Evolutionary conservation across 352 stramenopile genomes (phyloP).

Genomic region (Pythium vanterpoolii): DNA sequence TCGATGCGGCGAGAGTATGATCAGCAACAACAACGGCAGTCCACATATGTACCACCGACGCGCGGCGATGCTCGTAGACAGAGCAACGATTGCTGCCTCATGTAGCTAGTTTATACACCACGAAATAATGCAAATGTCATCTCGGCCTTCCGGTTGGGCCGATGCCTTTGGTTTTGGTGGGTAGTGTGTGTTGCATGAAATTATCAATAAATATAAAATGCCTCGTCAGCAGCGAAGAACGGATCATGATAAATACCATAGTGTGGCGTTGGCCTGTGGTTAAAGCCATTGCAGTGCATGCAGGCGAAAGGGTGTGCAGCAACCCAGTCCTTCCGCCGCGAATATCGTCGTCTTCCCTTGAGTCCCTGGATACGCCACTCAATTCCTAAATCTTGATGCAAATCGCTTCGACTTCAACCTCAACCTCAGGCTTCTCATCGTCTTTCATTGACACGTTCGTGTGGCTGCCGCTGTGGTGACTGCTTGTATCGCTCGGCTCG

Average conservation of each 20-base stretch:
- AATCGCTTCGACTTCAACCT: slow-evolving; percentile 53
- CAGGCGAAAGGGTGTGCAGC: slow-evolving; percentile 12
- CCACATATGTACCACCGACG: slow-evolving; percentile 13
- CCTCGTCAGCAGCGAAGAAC: too few relatives aligned
- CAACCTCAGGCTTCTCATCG: slow-evolving; percentile 60
- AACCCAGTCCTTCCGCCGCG: slow-evolving; percentile 11
- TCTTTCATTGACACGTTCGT: slow-evolving; percentile 31
- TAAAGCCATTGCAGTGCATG: too few relatives aligned
- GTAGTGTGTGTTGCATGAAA: too few relatives aligned
- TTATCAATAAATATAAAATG: too few relatives aligned
- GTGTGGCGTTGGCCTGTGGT: too few relatives aligned
- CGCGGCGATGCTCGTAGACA: slow-evolving; percentile 9
- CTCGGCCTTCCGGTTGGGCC: neutral
- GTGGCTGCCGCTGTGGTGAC: slow-evolving; percentile 33
- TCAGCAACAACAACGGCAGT: slow-evolving; percentile 33
- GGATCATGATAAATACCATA: too few relatives aligned
- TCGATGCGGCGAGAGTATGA: slow-evolving; percentile 39
- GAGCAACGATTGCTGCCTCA: slow-evolving; percentile 44
- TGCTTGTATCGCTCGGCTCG: slow-evolving; percentile 23
- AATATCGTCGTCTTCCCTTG: slow-evolving; percentile 5
- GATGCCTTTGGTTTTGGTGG: too few relatives aligned
- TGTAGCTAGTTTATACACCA: slow-evolving; percentile 28
- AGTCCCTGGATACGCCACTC: neutral
- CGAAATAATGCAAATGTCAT: neutral
- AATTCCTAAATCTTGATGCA: slow-evolving; percentile 55